Conservation (phyloP, 2,329 filamentous ascomycete genomes). For the Hymenoscyphus scutula region DNA sequence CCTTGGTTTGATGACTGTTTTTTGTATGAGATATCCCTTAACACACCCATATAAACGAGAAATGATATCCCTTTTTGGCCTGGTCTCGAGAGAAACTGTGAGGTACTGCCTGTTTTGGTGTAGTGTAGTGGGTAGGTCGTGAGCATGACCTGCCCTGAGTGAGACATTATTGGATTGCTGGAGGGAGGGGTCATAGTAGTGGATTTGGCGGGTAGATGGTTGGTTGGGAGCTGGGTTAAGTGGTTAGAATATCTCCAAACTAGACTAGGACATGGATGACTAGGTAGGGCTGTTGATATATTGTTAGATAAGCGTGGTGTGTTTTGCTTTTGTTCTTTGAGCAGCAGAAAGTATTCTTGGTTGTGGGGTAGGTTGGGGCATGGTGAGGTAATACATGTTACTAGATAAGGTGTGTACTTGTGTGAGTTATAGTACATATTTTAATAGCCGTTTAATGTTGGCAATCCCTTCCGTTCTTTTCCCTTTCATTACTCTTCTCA, state of each 20-base stretch:
- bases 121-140: background rate
- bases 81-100: background rate
- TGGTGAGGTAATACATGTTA: too few relatives aligned
- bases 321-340: background rate
- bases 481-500: too few relatives aligned
- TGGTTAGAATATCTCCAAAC: too few relatives aligned
- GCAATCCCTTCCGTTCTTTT: too few relatives aligned
- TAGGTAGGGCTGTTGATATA: background rate
- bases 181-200: background rate
- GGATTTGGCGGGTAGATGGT: background rate
- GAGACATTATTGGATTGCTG: background rate
- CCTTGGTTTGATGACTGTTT: background rate
- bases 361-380: too few relatives aligned
- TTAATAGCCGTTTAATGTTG: too few relatives aligned
- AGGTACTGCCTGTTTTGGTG: background rate
- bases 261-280: too few relatives aligned
- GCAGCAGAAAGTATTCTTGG: too few relatives aligned
- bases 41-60: background rate
- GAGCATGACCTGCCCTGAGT: background rate
- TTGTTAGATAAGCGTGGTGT: background rate
- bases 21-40: constrained; percentile 1
- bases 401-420: too few relatives aligned
- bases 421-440: too few relatives aligned
- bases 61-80: background rate
- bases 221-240: background rate